phyloP scores from a whole-genome alignment of 2,329 filamentous ascomycete species.

The Trichoderma koningiopsis region DNA sequence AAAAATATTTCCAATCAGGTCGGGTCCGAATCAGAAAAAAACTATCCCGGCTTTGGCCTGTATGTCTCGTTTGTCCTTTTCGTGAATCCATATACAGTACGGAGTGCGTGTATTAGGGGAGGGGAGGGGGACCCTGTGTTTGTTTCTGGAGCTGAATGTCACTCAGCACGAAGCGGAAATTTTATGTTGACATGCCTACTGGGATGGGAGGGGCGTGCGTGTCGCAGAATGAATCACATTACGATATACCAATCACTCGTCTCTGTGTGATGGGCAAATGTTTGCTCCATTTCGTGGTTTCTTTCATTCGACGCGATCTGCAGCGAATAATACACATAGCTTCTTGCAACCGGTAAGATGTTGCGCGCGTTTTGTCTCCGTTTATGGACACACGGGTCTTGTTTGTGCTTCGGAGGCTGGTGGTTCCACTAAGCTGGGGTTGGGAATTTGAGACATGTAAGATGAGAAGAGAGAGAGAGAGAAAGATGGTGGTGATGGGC shows the following conservation, averaged over 20 bases:
- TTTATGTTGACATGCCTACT: neutral
- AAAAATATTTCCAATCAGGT: neutral
- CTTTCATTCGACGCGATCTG: neutral
- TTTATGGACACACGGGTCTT: neutral
- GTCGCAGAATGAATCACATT: slow-evolving; percentile 9
- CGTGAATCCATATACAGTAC: neutral
- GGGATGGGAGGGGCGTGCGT: neutral
- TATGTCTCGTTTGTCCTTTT: neutral
- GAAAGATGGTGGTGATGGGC: neutral
- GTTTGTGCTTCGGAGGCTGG: neutral
- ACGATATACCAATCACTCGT: neutral
- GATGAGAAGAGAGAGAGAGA: neutral
- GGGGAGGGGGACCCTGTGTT: neutral
- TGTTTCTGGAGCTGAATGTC: slow-evolving; percentile 5
- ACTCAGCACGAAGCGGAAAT: neutral
- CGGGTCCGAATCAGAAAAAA: neutral
- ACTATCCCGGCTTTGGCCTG: neutral
- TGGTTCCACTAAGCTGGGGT: slow-evolving; percentile 15
- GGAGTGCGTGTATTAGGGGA: neutral
- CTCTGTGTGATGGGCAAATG: neutral
- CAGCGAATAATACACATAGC: neutral
- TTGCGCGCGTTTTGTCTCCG: neutral
- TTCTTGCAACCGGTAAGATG: neutral
- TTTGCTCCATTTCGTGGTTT: neutral
- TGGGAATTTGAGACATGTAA: slow-evolving; percentile 20